Evolutionary conservation across 139 green algal species (phyloP).

Genomic region (Spirogloea muscicola): DNA sequence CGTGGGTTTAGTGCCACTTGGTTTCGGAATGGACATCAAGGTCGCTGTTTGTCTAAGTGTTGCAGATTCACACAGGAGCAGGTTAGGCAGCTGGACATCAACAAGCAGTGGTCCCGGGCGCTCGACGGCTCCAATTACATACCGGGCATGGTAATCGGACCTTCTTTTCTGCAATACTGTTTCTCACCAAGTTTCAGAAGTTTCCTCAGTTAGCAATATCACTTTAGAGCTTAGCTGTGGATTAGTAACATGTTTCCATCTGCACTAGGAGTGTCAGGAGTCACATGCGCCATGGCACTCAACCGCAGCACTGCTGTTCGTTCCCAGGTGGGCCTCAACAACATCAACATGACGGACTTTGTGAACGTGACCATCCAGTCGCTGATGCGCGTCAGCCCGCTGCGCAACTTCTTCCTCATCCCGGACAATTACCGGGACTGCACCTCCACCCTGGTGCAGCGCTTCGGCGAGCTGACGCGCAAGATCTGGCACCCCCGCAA

Average conservation of each 20-base stretch:
- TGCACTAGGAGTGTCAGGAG: no score
- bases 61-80: conserved; percentile 37
- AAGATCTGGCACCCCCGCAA: conserved; percentile 94
- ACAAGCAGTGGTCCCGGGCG: conserved; percentile 75
- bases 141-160: conserved; percentile 53
- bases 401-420: conserved; percentile 86
- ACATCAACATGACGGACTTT: conserved; percentile 92
- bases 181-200: no score
- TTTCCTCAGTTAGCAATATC: no score
- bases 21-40: no score
- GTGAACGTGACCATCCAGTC: conserved; percentile 85
- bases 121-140: conserved; percentile 91
- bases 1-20: no score
- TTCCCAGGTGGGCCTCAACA: conserved; percentile 88
- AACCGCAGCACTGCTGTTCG: no score
- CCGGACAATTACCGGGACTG: conserved; percentile 64
- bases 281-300: no score
- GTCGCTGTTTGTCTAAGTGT: no score
- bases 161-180: no score
- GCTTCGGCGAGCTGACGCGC: conserved; percentile 86
- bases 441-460: conserved; percentile 66
- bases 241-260: no score
- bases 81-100: conserved; percentile 49
- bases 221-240: no score
- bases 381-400: conserved; percentile 43